Conservation (phyloP, 495 filamentous ascomycete genomes). For the Staphylotrichum longicolle region DNA sequence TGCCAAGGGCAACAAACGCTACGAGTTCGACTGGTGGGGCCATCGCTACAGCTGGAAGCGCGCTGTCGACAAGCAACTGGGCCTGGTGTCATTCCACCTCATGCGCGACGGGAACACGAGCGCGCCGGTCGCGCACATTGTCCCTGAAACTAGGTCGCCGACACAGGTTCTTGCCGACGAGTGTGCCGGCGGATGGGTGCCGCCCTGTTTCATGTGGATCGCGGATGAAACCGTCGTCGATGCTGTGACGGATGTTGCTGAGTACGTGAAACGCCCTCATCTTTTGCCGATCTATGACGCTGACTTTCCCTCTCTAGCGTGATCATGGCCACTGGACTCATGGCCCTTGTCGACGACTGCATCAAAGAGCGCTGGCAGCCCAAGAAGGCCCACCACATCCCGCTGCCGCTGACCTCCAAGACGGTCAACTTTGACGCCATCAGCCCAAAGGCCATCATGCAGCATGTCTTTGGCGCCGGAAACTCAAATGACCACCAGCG, state of each 20-base stretch:
- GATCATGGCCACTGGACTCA: slow-evolving; percentile 85
- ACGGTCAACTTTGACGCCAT: slow-evolving; percentile 65
- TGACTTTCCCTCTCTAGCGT: slow-evolving; percentile 54
- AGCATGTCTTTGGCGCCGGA: slow-evolving; percentile 69
- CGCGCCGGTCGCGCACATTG: slow-evolving; percentile 73
- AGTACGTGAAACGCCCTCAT: slow-evolving; percentile 63
- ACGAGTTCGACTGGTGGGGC: slow-evolving; percentile 92
- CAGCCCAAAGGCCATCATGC: slow-evolving; percentile 69
- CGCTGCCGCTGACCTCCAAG: slow-evolving; percentile 56
- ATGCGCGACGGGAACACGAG: slow-evolving; percentile 61
- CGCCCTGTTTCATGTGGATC: slow-evolving; percentile 86
- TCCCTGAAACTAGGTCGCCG: slow-evolving; percentile 72
- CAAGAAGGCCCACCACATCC: slow-evolving; percentile 58
- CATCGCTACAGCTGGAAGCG: slow-evolving; percentile 83
- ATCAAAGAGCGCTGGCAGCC: slow-evolving; percentile 77
- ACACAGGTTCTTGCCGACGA: slow-evolving; percentile 70
- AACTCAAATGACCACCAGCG: slow-evolving; percentile 40
- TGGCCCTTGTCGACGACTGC: slow-evolving; percentile 87
- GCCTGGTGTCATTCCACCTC: slow-evolving; percentile 71
- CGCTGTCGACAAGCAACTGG: slow-evolving; percentile 58
- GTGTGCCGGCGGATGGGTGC: slow-evolving; percentile 83
- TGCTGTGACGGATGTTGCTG: slow-evolving; percentile 74
- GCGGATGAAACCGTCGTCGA: slow-evolving; percentile 66
- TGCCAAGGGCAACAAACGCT: slow-evolving; percentile 67
- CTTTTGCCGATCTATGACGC: slow-evolving; percentile 1